phyloP scores from a whole-genome alignment of 805 yeast genomes.

The Wickerhamiella sergipiensis region DNA sequence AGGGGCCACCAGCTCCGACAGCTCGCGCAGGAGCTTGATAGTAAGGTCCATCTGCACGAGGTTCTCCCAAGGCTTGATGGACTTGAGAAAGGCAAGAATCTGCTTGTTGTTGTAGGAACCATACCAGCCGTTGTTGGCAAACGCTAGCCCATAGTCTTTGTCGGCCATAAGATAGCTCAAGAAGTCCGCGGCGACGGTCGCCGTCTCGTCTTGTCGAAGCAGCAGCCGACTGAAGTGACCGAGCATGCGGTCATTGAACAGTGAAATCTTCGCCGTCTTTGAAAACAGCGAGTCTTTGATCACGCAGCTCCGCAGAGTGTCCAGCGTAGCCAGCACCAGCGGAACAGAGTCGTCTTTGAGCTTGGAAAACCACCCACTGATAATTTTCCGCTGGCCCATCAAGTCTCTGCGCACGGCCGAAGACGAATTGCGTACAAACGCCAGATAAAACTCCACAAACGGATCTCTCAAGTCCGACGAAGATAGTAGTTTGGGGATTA shows the following conservation, averaged over 20 bases:
- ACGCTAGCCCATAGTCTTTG: conserved; percentile 21
- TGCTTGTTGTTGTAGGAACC: conserved; percentile 46
- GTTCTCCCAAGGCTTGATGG: conserved; percentile 74
- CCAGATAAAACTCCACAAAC: conserved; percentile 49
- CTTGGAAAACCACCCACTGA: conserved; percentile 55
- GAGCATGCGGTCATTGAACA: conserved; percentile 66
- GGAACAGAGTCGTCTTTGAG: conserved; percentile 41
- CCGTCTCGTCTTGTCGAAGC: conserved; percentile 24
- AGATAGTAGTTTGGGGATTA: conserved; percentile 45
- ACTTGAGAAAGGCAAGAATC: conserved; percentile 45
- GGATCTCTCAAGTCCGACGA: conserved; percentile 44
- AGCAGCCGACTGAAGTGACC: conserved; percentile 43
- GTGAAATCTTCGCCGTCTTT: conserved; percentile 55
- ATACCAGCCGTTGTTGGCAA: conserved; percentile 23
- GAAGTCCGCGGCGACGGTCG: conserved; percentile 30
- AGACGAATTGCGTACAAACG: conserved; percentile 35
- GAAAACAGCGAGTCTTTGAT: conserved; percentile 47
- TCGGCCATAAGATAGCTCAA: conserved; percentile 39
- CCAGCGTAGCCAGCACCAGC: conserved; percentile 30
- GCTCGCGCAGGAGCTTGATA: conserved; percentile 33
- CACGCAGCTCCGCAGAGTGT: conserved; percentile 37
- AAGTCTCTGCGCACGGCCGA: conserved; percentile 52
- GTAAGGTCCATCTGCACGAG: conserved; percentile 44
- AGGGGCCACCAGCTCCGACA: conserved; percentile 64
- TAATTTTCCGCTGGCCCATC: conserved; percentile 40